Evolutionary conservation across 2,329 filamentous ascomycete genomes (phyloP), one percentile per base, ranked within the genome.

Genomic region (Rutstroemia sp.): DNA sequence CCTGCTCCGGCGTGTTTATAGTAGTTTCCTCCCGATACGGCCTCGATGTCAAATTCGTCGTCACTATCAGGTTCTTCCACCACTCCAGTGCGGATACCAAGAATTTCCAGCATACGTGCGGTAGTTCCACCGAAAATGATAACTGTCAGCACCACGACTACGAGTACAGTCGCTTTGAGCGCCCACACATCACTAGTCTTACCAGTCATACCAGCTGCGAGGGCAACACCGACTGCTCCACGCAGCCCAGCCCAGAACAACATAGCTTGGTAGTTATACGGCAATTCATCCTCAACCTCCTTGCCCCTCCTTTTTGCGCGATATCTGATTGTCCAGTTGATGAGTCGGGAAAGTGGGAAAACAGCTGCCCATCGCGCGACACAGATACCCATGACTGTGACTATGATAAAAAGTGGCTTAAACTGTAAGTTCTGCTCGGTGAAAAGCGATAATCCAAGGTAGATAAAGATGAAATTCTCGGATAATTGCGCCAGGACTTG

Each of bases 381-480:
- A 66, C 92, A 97, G 51, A 99, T 96, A 4, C 94, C 92, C 48
- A 92, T 76, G 4, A 96, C 86, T 0, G 92, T 92, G 63, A 99
- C 84, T 55, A 99, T 87, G 66, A 97, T 97, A 67, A 99, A 89
- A 2, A 96, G 83, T 0, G 94, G 94, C 68, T 96, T 95, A 74
- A 95, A 99, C 58, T 89, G 84, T 23, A 96, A 78, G 50, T 89
- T 83, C 52, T 84, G 85, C 66, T 97, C 92, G 3, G 94, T 96
- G 71, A 99, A 97, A 27, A 99, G 79, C 0, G 94, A 95, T 3
- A 99, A 78, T 5, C 94, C 94, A 0, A 99, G 83, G 69, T 99
- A 99, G 71, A 99, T 99, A 76, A 99, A 99, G 72, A 99, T 99
- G 70, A 99, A 99, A 72, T 99, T 99, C 74, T 99, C 94, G 0